Base-by-base conservation (phyloP, 1,139 yeast genomes). In the Arxiozyma bovina region DNA sequence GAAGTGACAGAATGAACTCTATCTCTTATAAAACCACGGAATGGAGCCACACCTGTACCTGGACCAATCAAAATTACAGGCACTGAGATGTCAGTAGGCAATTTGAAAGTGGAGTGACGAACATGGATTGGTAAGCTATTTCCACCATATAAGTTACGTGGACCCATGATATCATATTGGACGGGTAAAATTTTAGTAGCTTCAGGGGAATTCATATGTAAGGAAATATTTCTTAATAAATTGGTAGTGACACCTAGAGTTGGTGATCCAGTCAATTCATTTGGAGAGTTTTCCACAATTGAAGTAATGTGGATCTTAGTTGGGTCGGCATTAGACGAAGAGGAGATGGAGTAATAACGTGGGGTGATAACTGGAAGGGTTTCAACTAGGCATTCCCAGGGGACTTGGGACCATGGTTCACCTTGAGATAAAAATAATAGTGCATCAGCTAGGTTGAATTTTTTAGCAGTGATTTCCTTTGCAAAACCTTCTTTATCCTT, bases 41-140 rank as follows among this genome's bases (percentile, higher is more conserved):
- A 86, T 58, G 99, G 99, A 12, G 99, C 98, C 55, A 93, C 93
- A 69, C 99, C 99, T 8, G 99, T 93, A 61, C 99, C 99, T 50
- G 99, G 98, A 43, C 99, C 99, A 68, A 93, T 79, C 85, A 91
- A 82, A 63, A 93, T 88, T 42, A 93, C 79, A 9, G 99, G 97
- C 49, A 85, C 82, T 18, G 80, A 71, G 38, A 95, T 85, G 67
- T 88, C 88, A 18, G 90, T 77, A n/a, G 99, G 99, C 60, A 93
- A 78, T 75, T 89, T 91, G 76, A 93, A 93, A 55, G 94, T 87
- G 9, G 98, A 90, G 73, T 94, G 89, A 74, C 99, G 87, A 50
- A 93, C 87, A 70, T 90, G 96, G 49, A 93, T 85, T 15, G 98
- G 98, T 54, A 91, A 77, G 67, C 84, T 87, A 71, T 67, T 76